Conservation (phyloP, 495 filamentous ascomycete species). For the Xylaria nigripes region DNA sequence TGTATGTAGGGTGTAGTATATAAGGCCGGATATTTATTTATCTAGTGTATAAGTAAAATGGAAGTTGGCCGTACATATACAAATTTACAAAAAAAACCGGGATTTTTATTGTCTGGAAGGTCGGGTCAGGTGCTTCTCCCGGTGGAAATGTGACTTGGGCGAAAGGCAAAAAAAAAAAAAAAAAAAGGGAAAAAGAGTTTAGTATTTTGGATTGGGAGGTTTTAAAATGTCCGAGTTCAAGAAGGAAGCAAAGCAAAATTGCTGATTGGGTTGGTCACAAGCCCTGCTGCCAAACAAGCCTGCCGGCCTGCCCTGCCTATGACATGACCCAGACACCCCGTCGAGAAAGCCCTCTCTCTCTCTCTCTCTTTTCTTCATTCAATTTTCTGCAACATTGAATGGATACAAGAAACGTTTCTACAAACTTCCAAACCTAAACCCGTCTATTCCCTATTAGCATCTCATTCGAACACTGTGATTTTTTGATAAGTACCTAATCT, state of each 20-base stretch:
- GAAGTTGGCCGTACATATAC: too few relatives aligned
- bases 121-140: too few relatives aligned
- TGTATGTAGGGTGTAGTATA: too few relatives aligned
- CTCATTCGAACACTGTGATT: too few relatives aligned
- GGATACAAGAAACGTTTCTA: too few relatives aligned
- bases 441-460: too few relatives aligned
- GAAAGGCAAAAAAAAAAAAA: not conserved
- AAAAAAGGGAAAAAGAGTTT: slow-evolving; percentile 4
- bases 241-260: slow-evolving; percentile 13
- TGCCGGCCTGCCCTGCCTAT: not conserved
- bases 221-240: slow-evolving; percentile 10
- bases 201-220: slow-evolving; percentile 2
- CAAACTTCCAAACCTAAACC: too few relatives aligned
- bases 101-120: too few relatives aligned
- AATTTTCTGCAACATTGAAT: not conserved
- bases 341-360: too few relatives aligned
- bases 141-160: not conserved
- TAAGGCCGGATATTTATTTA: too few relatives aligned
- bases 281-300: not conserved
- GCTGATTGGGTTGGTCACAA: slow-evolving; percentile 7
- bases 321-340: not conserved
- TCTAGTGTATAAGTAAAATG: too few relatives aligned
- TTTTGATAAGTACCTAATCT: too few relatives aligned
- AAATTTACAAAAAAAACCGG: not conserved
- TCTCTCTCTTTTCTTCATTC: not conserved